Evolutionary conservation across 1,284 basidiomycete genomes (phyloP).

Genomic region (Cutaneotrichosporon mucoides): DNA sequence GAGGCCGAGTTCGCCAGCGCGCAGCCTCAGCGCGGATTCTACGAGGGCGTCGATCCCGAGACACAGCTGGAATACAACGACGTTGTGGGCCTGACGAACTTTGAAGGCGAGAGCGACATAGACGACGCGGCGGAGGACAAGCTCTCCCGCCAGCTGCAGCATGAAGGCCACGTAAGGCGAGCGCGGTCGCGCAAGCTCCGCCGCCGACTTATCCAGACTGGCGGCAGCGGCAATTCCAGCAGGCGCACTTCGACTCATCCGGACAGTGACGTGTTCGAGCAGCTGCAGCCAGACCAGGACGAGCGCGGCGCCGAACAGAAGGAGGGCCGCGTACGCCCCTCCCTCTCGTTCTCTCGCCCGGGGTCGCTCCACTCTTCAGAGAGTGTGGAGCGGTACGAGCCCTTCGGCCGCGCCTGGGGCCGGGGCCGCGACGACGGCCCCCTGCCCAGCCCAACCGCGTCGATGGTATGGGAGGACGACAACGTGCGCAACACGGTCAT

Average conservation of each 20-base stretch:
- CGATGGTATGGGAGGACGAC: neutral
- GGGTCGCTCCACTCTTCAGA: neutral
- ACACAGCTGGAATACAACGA: neutral
- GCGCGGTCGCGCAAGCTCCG: constrained; percentile 51
- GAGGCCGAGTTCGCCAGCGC: neutral
- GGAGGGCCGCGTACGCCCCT: neutral
- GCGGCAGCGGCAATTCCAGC: neutral
- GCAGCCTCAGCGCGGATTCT: constrained; percentile 2
- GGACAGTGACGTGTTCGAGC: neutral
- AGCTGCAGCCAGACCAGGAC: neutral
- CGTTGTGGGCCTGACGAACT: constrained; percentile 66
- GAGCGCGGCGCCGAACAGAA: neutral
- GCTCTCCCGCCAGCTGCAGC: constrained; percentile 60
- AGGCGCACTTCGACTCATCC: no score
- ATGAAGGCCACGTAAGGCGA: constrained; percentile 64
- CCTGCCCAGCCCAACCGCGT: no score
- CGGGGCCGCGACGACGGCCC: no score
- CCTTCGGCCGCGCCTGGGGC: neutral
- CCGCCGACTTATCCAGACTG: neutral
- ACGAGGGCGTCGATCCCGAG: constrained; percentile 13
- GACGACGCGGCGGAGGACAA: constrained; percentile 64
- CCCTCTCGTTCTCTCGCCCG: neutral
- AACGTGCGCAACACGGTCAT: constrained; percentile 9
- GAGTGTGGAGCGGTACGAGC: constrained; percentile 9
- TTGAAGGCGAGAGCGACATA: constrained; percentile 71